Evolutionary conservation across 371 early-diverging fungal genomes (phyloP).

Genomic region (Coemansia sp.): DNA sequence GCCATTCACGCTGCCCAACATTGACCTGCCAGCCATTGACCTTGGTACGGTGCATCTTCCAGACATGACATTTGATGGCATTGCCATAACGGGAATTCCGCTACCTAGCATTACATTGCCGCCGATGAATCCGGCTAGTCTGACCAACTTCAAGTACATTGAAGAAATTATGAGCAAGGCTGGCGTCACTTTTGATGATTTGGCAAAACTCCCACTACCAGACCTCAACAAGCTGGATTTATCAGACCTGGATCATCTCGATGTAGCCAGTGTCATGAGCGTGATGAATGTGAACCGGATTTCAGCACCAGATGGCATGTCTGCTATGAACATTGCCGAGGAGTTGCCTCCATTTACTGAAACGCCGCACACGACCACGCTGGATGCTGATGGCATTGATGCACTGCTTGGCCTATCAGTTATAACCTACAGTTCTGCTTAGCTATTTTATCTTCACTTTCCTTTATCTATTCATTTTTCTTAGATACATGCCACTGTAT

Average conservation of each 20-base stretch:
- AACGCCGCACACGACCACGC: slow-evolving; percentile 30
- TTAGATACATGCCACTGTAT: too few species aligned
- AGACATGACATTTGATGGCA: slow-evolving; percentile 40
- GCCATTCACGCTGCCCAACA: slow-evolving; percentile 36
- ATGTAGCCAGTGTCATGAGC: slow-evolving; percentile 21
- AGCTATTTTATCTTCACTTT: background rate
- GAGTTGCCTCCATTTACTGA: background rate
- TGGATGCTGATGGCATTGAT: slow-evolving; percentile 33
- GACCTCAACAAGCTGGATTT: slow-evolving; percentile 30
- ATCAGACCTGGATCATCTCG: slow-evolving; percentile 14
- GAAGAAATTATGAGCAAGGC: slow-evolving; percentile 34
- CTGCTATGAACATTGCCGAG: slow-evolving; percentile 11
- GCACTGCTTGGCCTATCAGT: slow-evolving; percentile 30
- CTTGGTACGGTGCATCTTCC: slow-evolving; percentile 43
- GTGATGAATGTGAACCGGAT: slow-evolving; percentile 26
- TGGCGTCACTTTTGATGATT: slow-evolving; percentile 33
- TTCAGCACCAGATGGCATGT: slow-evolving; percentile 9
- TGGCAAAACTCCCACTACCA: slow-evolving; percentile 40
- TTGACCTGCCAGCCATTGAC: slow-evolving; percentile 30
- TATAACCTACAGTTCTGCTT: slow-evolving; percentile 11
- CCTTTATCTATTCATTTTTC: background rate
- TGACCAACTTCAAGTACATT: slow-evolving; percentile 38
- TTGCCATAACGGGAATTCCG: slow-evolving; percentile 31
- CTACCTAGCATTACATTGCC: slow-evolving; percentile 39
- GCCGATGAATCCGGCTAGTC: slow-evolving; percentile 37